These are phyloP conservation scores for Bimuria novae-zelandiae DNA, from an alignment of 2,329 filamentous ascomycete species.

Conservation along the genomic window DNA sequence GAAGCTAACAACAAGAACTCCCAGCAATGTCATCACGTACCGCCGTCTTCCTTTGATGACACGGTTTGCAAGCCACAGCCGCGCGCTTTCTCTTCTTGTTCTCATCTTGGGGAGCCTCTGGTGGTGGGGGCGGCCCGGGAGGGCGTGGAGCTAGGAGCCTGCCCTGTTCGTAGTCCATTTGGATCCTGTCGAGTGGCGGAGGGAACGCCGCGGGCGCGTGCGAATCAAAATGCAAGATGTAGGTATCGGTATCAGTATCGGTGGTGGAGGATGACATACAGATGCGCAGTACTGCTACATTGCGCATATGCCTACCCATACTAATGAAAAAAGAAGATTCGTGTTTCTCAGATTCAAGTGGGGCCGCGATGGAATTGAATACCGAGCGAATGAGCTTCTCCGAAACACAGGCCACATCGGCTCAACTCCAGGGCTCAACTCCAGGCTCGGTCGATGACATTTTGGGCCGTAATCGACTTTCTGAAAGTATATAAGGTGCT, in stretches of 20 bases:
- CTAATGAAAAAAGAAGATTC: constrained; percentile 1
- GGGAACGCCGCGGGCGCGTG: not conserved
- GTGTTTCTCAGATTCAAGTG: not conserved
- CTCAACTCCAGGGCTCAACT: too few relatives aligned
- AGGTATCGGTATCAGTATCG: too few relatives aligned
- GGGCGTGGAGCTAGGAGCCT: constrained; percentile 6
- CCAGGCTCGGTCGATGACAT: too few relatives aligned
- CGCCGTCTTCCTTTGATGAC: constrained; percentile 1
- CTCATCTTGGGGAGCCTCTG: not conserved
- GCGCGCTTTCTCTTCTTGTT: constrained; percentile 8
- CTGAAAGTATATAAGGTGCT: not conserved
- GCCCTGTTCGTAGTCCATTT: constrained; percentile 6
- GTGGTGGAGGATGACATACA: too few relatives aligned
- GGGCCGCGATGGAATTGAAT: not conserved
- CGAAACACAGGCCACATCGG: not conserved
- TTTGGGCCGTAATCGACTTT: not conserved
- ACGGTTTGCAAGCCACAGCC: constrained; percentile 6
- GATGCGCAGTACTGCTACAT: not conserved
- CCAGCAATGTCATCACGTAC: not conserved
- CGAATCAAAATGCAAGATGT: not conserved
- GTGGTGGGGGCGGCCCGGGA: constrained; percentile 2
- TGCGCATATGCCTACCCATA: not conserved
- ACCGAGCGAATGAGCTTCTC: constrained; percentile 2
- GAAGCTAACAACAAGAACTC: not conserved
- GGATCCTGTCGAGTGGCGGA: not conserved